Conservation (phyloP, 2,329 filamentous ascomycete genomes). For the Penicillium frequentans region DNA sequence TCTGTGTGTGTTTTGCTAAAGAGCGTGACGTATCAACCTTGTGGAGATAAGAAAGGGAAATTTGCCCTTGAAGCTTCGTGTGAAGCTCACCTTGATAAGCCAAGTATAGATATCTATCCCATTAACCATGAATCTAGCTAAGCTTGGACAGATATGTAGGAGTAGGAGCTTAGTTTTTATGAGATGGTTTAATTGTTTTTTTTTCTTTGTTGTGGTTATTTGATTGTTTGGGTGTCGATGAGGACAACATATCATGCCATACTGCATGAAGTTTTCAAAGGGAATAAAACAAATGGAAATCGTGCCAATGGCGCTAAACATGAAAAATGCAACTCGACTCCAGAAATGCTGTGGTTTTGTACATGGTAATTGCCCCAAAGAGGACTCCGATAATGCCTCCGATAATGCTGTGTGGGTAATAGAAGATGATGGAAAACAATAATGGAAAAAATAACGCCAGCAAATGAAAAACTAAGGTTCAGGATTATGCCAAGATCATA, state of each 20-base stretch:
- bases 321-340: constrained; percentile 8
- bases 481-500: constrained; percentile 20
- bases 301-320: constrained; percentile 13
- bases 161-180: background rate
- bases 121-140: no score
- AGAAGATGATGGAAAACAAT: background rate
- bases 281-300: constrained; percentile 12
- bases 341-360: constrained; percentile 15
- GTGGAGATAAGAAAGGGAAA: no score
- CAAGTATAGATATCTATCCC: no score
- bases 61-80: no score
- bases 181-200: background rate
- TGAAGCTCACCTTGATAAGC: no score
- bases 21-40: no score
- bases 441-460: background rate
- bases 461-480: background rate
- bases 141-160: background rate
- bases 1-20: no score
- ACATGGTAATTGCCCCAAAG: constrained; percentile 10
- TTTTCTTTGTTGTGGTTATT: background rate
- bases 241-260: background rate
- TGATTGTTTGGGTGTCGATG: background rate
- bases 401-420: constrained; percentile 9
- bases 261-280: background rate
- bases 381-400: constrained; percentile 17